Percentiles rank a stretch among this genome's conserved stretches.
Conservation (phyloP, 805 yeast species). For the Wickerhamia fluorescens region DNA sequence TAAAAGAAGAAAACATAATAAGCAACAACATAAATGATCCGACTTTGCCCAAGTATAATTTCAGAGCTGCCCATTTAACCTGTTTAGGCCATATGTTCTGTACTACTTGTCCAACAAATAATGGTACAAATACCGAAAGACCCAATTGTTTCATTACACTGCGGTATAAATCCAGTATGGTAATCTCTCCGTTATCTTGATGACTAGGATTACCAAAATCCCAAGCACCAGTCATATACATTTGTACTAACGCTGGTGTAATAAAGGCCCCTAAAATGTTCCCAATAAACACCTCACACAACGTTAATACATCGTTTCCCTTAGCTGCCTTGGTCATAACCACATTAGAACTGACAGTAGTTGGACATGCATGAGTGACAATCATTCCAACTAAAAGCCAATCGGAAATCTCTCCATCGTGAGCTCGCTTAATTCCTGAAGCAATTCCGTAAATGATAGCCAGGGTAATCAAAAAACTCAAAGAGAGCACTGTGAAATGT, state of each 20-base stretch:
- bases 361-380: conserved; percentile 82
- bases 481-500: conserved; percentile 59
- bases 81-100: conserved; percentile 66
- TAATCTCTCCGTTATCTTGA: conserved; percentile 40
- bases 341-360: conserved; percentile 87
- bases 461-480: conserved; percentile 67
- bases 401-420: conserved; percentile 50
- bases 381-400: conserved; percentile 80
- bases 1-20: conserved; percentile 73
- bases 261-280: conserved; percentile 80
- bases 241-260: conserved; percentile 77
- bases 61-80: conserved; percentile 51
- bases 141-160: conserved; percentile 87
- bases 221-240: conserved; percentile 58
- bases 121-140: conserved; percentile 72
- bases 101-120: conserved; percentile 80
- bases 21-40: conserved; percentile 75
- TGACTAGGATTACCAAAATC: conserved; percentile 68
- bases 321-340: conserved; percentile 85
- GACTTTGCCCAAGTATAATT: conserved; percentile 58
- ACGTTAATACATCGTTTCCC: conserved; percentile 72
- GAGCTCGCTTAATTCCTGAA: conserved; percentile 54
- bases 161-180: conserved; percentile 53
- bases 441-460: conserved; percentile 69
- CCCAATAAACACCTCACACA: conserved; percentile 82